Evolutionary conservation across 495 filamentous ascomycete genomes (phyloP), one percentile per base, ranked within the genome.

Genomic region (Copromyces sp.): DNA sequence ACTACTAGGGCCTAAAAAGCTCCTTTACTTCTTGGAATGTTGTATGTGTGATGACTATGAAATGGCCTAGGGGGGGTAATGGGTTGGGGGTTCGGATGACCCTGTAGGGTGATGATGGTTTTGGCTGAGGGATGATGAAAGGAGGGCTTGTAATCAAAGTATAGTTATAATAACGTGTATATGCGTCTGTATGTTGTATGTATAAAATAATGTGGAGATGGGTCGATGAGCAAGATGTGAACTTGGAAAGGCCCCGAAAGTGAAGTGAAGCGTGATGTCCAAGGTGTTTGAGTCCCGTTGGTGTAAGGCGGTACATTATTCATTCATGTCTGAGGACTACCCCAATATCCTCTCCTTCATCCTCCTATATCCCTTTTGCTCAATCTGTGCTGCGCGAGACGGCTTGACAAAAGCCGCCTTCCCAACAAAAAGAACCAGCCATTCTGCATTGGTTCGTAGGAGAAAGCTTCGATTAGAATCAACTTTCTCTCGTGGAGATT

Each of bases 1-100:
- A 90, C 87, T 41, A 80, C 83, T 73, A 86, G 84, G 39, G 88
- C 75, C n/a, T 80, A 77, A 59, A 35, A 1, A 3, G 53, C 14
- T n/a, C 47, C 39, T n/a, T 9, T 39, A 14, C 14, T 17, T 37
- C 68, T 70, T 35, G 39, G 24, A n/a, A 24, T 40, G 1, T 37
- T 69, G 39, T 72, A 32, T n/a, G 42, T 12, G 41, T 7, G 11
- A 39, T 16, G 47, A 65, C 14, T 37, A n/a, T 7, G 37, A 44
- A n/a, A 53, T 71, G 24, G 45, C n/a, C 20, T 39, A 47, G 24
- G 11, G 32, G 39, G 39, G 17, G 41, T 71, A 32, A 71, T 59
- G 32, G 35, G 20, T 38, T 59, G 24, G 70, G 20, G 37, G 12
- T 16, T 9, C 24, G 70, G 16, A 71, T 71, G 70, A 38, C 32